These are phyloP conservation scores for Candida silvicultrix DNA, from an alignment of 805 yeast genomes.

Conservation along the genomic window DNA sequence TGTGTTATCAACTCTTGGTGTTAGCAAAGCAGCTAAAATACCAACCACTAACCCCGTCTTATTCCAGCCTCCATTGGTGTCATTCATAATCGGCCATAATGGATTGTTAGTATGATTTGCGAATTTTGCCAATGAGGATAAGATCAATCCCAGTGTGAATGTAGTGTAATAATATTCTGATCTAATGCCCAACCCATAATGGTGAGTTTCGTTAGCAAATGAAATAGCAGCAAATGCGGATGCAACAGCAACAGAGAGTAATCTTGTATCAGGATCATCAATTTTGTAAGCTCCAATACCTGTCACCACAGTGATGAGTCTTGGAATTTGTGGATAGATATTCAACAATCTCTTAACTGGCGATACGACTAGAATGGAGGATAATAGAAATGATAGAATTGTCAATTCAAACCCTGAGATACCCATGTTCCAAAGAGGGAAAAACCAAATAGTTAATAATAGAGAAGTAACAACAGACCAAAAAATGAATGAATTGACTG, in stretches of 20 bases:
- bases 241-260: constrained; percentile 62
- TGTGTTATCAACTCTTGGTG: constrained; percentile 31
- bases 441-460: constrained; percentile 88
- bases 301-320: constrained; percentile 46
- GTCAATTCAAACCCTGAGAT: constrained; percentile 89
- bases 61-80: constrained; percentile 82
- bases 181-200: constrained; percentile 18
- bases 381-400: constrained; percentile 50
- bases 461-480: constrained; percentile 84
- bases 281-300: constrained; percentile 76
- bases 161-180: constrained; percentile 37
- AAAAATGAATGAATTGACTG: constrained; percentile 65
- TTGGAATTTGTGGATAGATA: constrained; percentile 44
- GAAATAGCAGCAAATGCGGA: constrained; percentile 55
- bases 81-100: constrained; percentile 91
- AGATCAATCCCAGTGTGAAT: constrained; percentile 63
- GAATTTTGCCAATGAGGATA: constrained; percentile 70
- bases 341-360: constrained; percentile 33
- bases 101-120: constrained; percentile 85
- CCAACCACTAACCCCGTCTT: constrained; percentile 62
- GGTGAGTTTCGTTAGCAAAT: constrained; percentile 31
- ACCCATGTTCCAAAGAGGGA: constrained; percentile 98
- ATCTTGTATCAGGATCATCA: constrained; percentile 62
- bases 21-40: constrained; percentile 51
- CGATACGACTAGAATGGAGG: constrained; percentile 46